Evolutionary conservation across 2,329 filamentous ascomycete genomes (phyloP).

Genomic region (Trichophyton simii): DNA sequence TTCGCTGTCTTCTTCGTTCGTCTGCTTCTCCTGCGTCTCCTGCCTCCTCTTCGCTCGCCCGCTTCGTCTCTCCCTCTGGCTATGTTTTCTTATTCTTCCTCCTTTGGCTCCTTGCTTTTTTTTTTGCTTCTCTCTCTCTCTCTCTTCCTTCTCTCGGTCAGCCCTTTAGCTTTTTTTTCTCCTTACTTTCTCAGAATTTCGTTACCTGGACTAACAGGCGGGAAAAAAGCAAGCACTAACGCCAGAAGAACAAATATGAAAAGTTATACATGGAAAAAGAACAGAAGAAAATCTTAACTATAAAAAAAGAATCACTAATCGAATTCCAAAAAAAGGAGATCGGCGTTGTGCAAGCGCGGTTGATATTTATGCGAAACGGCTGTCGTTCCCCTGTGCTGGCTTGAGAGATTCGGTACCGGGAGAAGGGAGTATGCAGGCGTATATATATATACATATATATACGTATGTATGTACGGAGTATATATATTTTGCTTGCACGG

Average conservation of each 20-base stretch:
- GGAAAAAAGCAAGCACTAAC: background rate
- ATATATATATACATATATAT: background rate
- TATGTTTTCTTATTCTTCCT: background rate
- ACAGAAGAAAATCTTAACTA: background rate
- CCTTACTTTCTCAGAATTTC: background rate
- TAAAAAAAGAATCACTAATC: background rate
- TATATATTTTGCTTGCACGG: background rate
- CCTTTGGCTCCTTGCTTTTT: background rate
- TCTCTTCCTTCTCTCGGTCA: background rate
- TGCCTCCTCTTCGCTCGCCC: background rate
- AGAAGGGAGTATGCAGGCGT: background rate
- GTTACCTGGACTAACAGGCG: background rate
- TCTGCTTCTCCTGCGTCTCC: background rate
- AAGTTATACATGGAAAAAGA: background rate
- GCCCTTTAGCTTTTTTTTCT: conserved; percentile 2
- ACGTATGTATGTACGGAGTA: background rate
- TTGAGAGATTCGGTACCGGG: background rate
- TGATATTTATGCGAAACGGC: background rate
- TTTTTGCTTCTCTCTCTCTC: background rate
- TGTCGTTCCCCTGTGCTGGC: background rate
- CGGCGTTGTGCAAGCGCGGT: background rate
- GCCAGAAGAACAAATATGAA: background rate
- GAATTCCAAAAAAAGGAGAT: background rate
- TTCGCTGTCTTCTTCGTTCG: background rate
- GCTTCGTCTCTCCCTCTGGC: background rate